Evolutionary conservation across 2,329 filamentous ascomycete genomes (phyloP).

Genomic region (Scedosporium aurantiacum): DNA sequence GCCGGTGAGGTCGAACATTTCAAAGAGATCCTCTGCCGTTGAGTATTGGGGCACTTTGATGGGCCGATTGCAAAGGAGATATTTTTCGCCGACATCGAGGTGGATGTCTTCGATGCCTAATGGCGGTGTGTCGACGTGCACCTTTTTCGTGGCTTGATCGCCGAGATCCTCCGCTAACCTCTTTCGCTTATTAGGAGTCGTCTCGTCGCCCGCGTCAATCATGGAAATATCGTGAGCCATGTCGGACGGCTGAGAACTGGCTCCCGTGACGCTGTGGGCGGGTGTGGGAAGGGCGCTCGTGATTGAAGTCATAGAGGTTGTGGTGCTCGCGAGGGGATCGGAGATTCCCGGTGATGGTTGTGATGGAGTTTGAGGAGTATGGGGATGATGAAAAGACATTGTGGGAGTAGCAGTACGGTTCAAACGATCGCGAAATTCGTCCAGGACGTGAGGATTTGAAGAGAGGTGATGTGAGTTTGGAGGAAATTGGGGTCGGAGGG

Average conservation of each 20-base stretch:
- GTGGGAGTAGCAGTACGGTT: constrained; percentile 21
- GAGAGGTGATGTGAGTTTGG: not conserved
- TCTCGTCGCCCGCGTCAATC: constrained; percentile 34
- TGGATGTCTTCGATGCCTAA: constrained; percentile 55
- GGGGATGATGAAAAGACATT: constrained; percentile 54
- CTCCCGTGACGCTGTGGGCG: constrained; percentile 51
- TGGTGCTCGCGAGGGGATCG: constrained; percentile 39
- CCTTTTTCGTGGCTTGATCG: constrained; percentile 49
- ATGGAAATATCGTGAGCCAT: constrained; percentile 24
- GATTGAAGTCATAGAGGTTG: constrained; percentile 38
- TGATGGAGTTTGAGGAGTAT: constrained; percentile 57
- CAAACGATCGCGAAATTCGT: not conserved
- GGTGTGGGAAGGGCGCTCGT: constrained; percentile 48
- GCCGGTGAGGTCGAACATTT: constrained; percentile 42
- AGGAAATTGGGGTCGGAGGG: too few relatives aligned
- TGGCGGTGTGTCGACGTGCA: constrained; percentile 37
- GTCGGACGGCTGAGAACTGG: constrained; percentile 31
- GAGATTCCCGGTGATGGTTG: constrained; percentile 46
- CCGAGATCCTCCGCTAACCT: constrained; percentile 44
- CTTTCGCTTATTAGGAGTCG: constrained; percentile 48
- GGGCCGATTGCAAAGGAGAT: constrained; percentile 45
- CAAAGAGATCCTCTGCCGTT: constrained; percentile 44
- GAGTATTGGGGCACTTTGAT: constrained; percentile 5
- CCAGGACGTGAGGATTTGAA: not conserved
- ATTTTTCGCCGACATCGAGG: constrained; percentile 55